Conservation (phyloP, 2,329 filamentous ascomycete species). For the Paracoccidioides brasiliensis region DNA sequence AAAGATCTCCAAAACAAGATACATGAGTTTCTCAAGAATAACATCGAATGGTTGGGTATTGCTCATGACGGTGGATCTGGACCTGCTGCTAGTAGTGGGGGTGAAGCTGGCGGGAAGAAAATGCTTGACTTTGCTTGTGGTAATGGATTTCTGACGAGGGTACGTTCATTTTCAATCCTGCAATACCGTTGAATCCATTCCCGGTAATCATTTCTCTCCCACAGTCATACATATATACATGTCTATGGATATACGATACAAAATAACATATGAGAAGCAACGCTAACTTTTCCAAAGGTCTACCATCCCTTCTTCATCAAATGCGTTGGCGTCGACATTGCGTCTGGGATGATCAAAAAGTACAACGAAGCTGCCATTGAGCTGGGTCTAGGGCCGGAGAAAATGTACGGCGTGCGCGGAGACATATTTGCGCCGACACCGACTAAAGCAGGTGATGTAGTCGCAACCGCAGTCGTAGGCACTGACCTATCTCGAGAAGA, state of each 20-base stretch:
- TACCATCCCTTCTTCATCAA: slow-evolving; percentile 9
- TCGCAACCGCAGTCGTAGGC: not conserved
- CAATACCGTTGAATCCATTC: not conserved
- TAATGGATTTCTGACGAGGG: slow-evolving; percentile 9
- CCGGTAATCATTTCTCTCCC: not conserved
- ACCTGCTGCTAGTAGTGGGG: no score
- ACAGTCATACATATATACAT: not conserved
- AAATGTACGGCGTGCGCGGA: slow-evolving; percentile 9
- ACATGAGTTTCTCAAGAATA: slow-evolving; percentile 6
- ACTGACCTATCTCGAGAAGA: slow-evolving; percentile 1
- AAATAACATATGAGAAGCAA: not conserved
- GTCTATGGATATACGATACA: not conserved
- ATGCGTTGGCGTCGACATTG: slow-evolving; percentile 11
- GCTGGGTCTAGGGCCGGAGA: not conserved
- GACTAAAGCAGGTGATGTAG: not conserved
- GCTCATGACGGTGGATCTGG: not conserved
- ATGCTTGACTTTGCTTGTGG: slow-evolving; percentile 13
- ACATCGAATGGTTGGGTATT: slow-evolving; percentile 10
- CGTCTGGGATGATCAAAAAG: slow-evolving; percentile 9
- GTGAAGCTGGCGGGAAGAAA: slow-evolving; percentile 2
- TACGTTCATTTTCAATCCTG: slow-evolving; percentile 1
- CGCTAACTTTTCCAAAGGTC: slow-evolving; percentile 3
- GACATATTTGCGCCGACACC: slow-evolving; percentile 1
- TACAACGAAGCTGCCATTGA: slow-evolving; percentile 8
- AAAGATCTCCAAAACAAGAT: slow-evolving; percentile 5